Percentiles rank a stretch among this genome's conserved stretches.
phyloP scores from a whole-genome alignment of 768 basidiomycete species.

The Plicaturopsis crispa region DNA sequence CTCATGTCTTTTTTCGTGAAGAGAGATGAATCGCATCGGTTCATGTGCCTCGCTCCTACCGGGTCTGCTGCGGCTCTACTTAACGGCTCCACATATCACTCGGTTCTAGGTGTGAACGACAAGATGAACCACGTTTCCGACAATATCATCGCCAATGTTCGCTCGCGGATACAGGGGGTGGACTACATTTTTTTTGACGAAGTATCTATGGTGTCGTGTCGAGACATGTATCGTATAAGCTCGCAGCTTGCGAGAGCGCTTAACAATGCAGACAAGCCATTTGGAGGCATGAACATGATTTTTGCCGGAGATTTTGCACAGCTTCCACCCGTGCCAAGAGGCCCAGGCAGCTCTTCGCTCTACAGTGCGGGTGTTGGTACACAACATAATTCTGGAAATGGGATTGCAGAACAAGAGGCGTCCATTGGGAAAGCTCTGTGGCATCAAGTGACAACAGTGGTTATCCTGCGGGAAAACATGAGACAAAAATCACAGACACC shows the following conservation, averaged over 20 bases:
- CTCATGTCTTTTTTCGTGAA: conserved; percentile 14
- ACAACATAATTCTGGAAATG: background rate
- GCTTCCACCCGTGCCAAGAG: conserved; percentile 23
- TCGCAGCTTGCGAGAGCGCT: conserved; percentile 13
- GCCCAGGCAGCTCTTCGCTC: conserved; percentile 10
- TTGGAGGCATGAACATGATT: conserved; percentile 34
- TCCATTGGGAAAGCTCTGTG: conserved; percentile 21
- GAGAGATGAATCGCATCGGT: conserved; percentile 13
- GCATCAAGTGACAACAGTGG: conserved; percentile 25
- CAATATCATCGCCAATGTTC: background rate
- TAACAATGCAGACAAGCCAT: conserved; percentile 12
- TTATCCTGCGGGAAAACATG: conserved; percentile 29
- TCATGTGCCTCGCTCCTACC: conserved; percentile 23
- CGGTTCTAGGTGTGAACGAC: conserved; percentile 18
- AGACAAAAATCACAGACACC: conserved; percentile 16
- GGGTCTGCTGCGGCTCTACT: conserved; percentile 24
- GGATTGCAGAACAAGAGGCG: conserved; percentile 11
- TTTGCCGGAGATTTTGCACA: conserved; percentile 42
- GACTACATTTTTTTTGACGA: conserved; percentile 36
- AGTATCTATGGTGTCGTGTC: conserved; percentile 32
- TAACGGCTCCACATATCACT: conserved; percentile 29
- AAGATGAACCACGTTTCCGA: background rate
- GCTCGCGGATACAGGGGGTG: conserved; percentile 17
- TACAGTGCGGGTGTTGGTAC: conserved; percentile 13
- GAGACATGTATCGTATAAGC: conserved; percentile 23